phyloP scores from a whole-genome alignment of 148 eudicot species.

The Heliamphora exappendiculata region DNA sequence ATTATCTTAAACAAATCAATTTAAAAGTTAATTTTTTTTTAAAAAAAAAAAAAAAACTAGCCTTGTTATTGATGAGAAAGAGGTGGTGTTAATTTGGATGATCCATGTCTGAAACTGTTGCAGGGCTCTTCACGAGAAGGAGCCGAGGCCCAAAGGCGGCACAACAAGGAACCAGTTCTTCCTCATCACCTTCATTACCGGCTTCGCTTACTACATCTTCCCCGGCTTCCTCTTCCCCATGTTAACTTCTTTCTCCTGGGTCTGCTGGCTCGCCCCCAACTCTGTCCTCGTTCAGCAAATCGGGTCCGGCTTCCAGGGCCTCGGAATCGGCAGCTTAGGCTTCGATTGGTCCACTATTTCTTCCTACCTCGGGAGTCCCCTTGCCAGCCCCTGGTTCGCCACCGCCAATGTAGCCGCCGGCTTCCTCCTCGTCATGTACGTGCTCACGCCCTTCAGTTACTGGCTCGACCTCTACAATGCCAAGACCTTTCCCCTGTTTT shows the following conservation, averaged over 20 bases:
- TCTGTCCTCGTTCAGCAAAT: slow-evolving; percentile 49
- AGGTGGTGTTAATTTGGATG: too few species aligned
- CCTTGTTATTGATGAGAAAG: too few species aligned
- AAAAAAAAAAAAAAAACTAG: too few species aligned
- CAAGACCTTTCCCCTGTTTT: slow-evolving; percentile 59
- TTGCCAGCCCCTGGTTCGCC: slow-evolving; percentile 78
- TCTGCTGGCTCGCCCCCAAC: slow-evolving; percentile 52
- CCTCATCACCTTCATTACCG: slow-evolving; percentile 29
- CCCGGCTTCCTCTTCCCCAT: slow-evolving; percentile 42
- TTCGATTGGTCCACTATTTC: slow-evolving; percentile 57
- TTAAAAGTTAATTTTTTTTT: too few species aligned
- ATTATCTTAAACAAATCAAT: too few species aligned
- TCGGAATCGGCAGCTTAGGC: slow-evolving; percentile 56
- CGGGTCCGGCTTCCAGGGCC: slow-evolving; percentile 53
- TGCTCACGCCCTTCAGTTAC: slow-evolving; percentile 45
- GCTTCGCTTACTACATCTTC: slow-evolving; percentile 44
- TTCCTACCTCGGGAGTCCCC: slow-evolving; percentile 53
- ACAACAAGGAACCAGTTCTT: slow-evolving; percentile 55
- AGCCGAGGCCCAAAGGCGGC: slow-evolving; percentile 41
- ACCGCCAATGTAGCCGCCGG: slow-evolving; percentile 57
- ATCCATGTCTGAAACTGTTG: background rate
- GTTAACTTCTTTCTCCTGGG: slow-evolving; percentile 56
- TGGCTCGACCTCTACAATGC: slow-evolving; percentile 43
- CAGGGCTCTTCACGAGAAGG: slow-evolving; percentile 77
- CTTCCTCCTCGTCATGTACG: slow-evolving; percentile 39